phyloP scores from a whole-genome alignment of 805 yeast species.

The Myxozyma mucilagina region DNA sequence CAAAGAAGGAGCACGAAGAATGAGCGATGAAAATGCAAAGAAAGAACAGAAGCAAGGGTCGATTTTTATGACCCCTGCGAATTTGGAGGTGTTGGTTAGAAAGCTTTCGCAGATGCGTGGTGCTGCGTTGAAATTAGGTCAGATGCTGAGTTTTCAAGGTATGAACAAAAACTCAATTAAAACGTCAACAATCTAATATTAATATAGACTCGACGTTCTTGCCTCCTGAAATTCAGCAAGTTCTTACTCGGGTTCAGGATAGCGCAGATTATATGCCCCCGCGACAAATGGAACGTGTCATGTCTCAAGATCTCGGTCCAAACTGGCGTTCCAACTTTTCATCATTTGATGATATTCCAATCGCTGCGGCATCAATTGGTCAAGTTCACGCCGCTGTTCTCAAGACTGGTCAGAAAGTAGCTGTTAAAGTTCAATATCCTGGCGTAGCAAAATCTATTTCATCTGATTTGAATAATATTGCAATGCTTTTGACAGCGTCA shows the following conservation, averaged over 20 bases:
- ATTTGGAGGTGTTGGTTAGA: constrained; percentile 83
- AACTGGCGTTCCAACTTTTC: constrained; percentile 75
- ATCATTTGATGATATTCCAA: constrained; percentile 80
- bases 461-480: constrained; percentile 83
- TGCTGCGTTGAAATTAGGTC: constrained; percentile 98
- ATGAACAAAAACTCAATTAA: too few species aligned
- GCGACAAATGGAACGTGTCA: constrained; percentile 75
- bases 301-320: constrained; percentile 70
- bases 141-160: constrained; percentile 85
- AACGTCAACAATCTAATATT: background rate
- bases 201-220: constrained; percentile 21
- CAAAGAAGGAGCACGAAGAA: constrained; percentile 68
- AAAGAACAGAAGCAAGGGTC: constrained; percentile 44
- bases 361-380: constrained; percentile 97
- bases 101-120: constrained; percentile 95
- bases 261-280: constrained; percentile 97
- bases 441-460: constrained; percentile 94
- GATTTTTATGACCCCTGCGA: constrained; percentile 72
- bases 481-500: constrained; percentile 82
- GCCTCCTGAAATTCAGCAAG: constrained; percentile 80
- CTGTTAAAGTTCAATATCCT: constrained; percentile 95
- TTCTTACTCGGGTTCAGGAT: constrained; percentile 83
- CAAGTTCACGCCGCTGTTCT: constrained; percentile 85
- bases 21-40: constrained; percentile 45
- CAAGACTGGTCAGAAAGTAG: constrained; percentile 50